Base-by-base conservation (phyloP, 768 basidiomycete genomes). In the Tulasnella sp. region DNA sequence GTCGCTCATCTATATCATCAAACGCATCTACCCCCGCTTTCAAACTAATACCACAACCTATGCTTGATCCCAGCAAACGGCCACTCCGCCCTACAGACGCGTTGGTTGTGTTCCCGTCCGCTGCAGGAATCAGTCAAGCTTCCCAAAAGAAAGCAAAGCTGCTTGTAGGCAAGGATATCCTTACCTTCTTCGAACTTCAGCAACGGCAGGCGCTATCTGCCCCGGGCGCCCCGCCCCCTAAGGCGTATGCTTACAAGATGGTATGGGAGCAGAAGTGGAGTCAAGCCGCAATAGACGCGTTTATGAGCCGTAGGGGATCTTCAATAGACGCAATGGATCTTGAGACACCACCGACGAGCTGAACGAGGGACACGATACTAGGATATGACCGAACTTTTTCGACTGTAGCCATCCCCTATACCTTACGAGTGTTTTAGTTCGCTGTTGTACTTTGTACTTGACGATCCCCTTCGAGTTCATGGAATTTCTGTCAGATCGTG, bases 11-110 rank as follows among this genome's bases (percentile, higher is more conserved):
- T 21, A 50, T 50, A 23, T 23, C 32, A 23, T 50, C 49, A 14
- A 27, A 11, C 8, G 19, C 21, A 25, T 23, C 50, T 21, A 23
- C 39, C 9, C 53, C 53, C 21, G 53, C 53, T 42, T 55, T 55
- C 53, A 55, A 55, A 39, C 53, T 55, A 27, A 29, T 55, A n/a
- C 53, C 53, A 9, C 53, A 55, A n/a, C 53, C 53, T 2, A 41
- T 45, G 37, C 53, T 55, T 29, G 53, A 55, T 40, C 53, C 53
- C 19, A 42, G 39, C 9, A 55, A 55, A 43, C 53, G 53, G 9
- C 53, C 37, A 21, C 41, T 55, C 37, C 37, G 40, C 27, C 21
- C 25, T 27, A 42, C 53, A 15, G 53, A 55, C 53, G 53, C 53
- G 15, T 34, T 55, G 23, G 53, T 55, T 25, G 53, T 55, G 14